Evolutionary conservation across 306 rosid genomes (phyloP).

Genomic region (Cicer arietinum): DNA sequence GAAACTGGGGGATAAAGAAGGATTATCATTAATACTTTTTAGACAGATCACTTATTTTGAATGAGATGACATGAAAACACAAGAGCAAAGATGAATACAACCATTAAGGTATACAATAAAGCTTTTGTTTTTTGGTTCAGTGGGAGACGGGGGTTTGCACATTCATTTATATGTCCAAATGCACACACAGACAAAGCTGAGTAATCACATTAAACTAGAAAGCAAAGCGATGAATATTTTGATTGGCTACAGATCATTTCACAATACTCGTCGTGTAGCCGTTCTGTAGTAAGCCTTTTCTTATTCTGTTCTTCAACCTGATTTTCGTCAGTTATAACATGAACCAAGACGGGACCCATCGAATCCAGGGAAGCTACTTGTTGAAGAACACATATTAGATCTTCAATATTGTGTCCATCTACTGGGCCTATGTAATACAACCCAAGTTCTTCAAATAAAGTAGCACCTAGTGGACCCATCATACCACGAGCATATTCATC

Average conservation of each 20-base stretch:
- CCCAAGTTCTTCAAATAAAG: constrained; percentile 98
- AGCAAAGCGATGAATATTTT: background rate
- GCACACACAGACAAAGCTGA: constrained; percentile 7
- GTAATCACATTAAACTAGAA: constrained; percentile 8
- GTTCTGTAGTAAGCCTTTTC: constrained; percentile 42
- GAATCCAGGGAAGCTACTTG: constrained; percentile 91
- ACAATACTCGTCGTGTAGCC: constrained; percentile 9
- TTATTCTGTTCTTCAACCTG: constrained; percentile 52
- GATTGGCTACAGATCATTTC: constrained; percentile 26
- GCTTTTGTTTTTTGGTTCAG: background rate
- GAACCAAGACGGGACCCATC: constrained; percentile 93
- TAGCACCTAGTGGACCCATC: constrained; percentile 90
- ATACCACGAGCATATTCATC: constrained; percentile 98
- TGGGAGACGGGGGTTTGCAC: background rate
- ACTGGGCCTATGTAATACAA: constrained; percentile 95
- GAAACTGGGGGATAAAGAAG: constrained; percentile 19
- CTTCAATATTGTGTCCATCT: constrained; percentile 90
- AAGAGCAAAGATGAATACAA: background rate
- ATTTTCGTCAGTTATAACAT: constrained; percentile 83
- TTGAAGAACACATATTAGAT: constrained; percentile 75
- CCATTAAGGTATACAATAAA: background rate
- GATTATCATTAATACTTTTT: constrained; percentile 14
- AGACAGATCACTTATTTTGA: constrained; percentile 17
- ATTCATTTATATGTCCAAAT: constrained; percentile 9
- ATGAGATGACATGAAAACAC: constrained; percentile 21